phyloP scores from a whole-genome alignment of 23 red algal species.

The Gracilaria caudata region DNA sequence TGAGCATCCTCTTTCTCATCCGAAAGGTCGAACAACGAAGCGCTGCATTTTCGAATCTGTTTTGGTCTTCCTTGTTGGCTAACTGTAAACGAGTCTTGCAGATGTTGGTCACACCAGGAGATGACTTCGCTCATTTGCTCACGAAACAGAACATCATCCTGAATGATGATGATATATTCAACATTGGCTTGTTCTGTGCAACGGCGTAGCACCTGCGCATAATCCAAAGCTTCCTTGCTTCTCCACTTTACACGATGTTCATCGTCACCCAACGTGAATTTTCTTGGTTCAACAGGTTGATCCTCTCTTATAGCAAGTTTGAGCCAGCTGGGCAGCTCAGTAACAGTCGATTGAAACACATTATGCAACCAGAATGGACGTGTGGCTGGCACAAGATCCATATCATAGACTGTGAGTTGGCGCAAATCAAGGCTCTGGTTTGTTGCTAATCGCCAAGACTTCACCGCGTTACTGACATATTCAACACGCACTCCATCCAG shows the following conservation, averaged over 20 bases:
- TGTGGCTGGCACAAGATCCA: conserved; percentile 12
- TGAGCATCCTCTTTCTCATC: conserved; percentile 24
- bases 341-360: not conserved
- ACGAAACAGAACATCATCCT: conserved; percentile 74
- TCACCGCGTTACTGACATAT: conserved; percentile 69
- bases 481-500: conserved; percentile 21
- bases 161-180: conserved; percentile 48
- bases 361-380: conserved; percentile 8
- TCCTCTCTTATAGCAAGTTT: conserved; percentile 9
- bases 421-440: conserved; percentile 21
- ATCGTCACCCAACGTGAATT: conserved; percentile 48
- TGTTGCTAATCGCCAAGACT: conserved; percentile 65
- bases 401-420: conserved; percentile 62
- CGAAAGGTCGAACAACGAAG: conserved; percentile 46
- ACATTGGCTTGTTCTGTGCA: conserved; percentile 39
- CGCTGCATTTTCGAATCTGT: conserved; percentile 33
- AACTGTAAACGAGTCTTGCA: conserved; percentile 10
- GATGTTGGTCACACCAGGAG: conserved; percentile 20
- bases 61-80: conserved; percentile 26
- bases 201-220: conserved; percentile 55
- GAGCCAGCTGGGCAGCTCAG: conserved; percentile 35
- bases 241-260: conserved; percentile 65
- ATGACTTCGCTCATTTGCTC: conserved; percentile 7
- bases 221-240: conserved; percentile 73
- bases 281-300: conserved; percentile 5